Evolutionary conservation across 495 filamentous ascomycete genomes (phyloP), one percentile per base, ranked within the genome.

Genomic region (Parachaetomium inaequale): DNA sequence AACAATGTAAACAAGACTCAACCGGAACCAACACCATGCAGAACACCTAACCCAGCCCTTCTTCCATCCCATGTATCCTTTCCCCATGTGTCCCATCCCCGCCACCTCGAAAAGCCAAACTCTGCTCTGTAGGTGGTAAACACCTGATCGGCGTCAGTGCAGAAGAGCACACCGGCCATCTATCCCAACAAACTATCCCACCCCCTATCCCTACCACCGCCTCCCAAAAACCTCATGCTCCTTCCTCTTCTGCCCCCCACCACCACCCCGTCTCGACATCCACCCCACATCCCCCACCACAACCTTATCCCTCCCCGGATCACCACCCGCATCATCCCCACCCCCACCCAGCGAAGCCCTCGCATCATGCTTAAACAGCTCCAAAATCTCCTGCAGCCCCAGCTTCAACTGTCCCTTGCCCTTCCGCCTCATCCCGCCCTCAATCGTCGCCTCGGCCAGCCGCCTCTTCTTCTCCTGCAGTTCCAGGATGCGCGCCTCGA

Each of bases 391-490:
- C 68, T 91, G 87, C 86, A 98, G 88, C 59, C 87, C 91, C 55
- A 98, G 76, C 72, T 98, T 97, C 63, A 84, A 82, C 7, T 81
- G 82, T 25, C 87, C 85, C 29, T 84, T 85, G 47, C 61, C 74
- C 88, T 89, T 67, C 40, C 64, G 40, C 19, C 19, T 7, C 61
- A 66, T 66, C 17, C 71, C 72, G 34, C 73, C 73, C 61, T 75
- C 74, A 7, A 77, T 73, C 4, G 76, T 71, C 8, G 75, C 72
- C 65, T 90, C 87, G 26, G 95, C 93, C 7, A 98, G 82, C 65
- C 89, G 84, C 23, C 93, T 83, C 78, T 98, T 98, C 70, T 91
- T 89, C 51, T 96, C 86, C 73, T 98, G 94, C 36, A 98, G 83
- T 52, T 88, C 91, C 5, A 98, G 74, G 66, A 98, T 98, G 51